These are phyloP conservation scores for Cytidiella melzeri DNA, from an alignment of 768 basidiomycete genomes.

Conservation along the genomic window DNA sequence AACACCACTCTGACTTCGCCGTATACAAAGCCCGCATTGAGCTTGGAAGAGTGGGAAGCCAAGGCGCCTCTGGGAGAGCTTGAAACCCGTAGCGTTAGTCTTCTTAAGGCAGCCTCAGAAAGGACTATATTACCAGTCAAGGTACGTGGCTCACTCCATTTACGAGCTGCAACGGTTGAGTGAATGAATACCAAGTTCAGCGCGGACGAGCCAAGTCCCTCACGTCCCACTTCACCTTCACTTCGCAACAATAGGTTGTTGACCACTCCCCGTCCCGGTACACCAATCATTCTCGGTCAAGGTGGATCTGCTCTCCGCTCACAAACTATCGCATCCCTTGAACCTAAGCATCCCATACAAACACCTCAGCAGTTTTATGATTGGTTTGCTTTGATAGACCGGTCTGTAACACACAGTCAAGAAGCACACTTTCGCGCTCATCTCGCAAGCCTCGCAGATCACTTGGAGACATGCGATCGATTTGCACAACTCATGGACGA, in stretches of 20 bases:
- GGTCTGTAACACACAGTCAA: slow-evolving; percentile 87
- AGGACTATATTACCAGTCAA: slow-evolving; percentile 63
- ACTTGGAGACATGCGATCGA: slow-evolving; percentile 72
- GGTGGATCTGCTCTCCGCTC: neutral
- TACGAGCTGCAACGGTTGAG: neutral
- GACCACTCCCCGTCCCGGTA: slow-evolving; percentile 17
- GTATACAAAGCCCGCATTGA: slow-evolving; percentile 43
- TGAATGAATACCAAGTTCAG: slow-evolving; percentile 32
- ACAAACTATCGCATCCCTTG: slow-evolving; percentile 45
- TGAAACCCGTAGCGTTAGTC: slow-evolving; percentile 58
- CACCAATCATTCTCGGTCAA: slow-evolving; percentile 2
- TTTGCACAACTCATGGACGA: slow-evolving; percentile 68
- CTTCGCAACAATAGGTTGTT: slow-evolving; percentile 16
- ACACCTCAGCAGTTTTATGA: slow-evolving; percentile 97
- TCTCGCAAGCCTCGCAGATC: slow-evolving; percentile 66
- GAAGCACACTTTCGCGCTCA: slow-evolving; percentile 90
- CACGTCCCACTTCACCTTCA: slow-evolving; percentile 42
- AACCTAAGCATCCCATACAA: slow-evolving; percentile 72
- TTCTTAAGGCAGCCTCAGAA: slow-evolving; percentile 57
- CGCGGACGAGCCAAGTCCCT: slow-evolving; percentile 31
- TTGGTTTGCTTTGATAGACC: slow-evolving; percentile 88
- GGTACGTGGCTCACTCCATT: slow-evolving; percentile 36
- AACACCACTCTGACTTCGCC: slow-evolving; percentile 19
- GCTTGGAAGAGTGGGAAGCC: slow-evolving; percentile 88
- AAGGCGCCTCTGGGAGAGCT: slow-evolving; percentile 70